Base-by-base conservation (phyloP, 164 flowering plant genomes). In the Liquidambar formosana region DNA sequence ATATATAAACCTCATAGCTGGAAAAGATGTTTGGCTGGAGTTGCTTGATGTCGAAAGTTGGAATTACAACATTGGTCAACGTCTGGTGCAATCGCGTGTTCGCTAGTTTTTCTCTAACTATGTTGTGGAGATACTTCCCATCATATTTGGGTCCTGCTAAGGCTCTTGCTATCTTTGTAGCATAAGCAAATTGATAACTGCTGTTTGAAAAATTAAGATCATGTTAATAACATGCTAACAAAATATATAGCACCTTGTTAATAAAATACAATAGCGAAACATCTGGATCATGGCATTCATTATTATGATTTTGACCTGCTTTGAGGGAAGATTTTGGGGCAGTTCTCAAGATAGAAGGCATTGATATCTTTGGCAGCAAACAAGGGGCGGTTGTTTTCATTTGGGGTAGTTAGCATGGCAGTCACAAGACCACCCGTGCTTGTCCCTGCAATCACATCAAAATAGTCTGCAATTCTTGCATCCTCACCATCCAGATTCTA, bases 1-100 rank as follows among this genome's bases (percentile, higher is more conserved):
- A n/a, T n/a, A n/a, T 54, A n/a, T 12, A 56, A 45, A 82, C 88
- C 82, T 80, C 63, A 53, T 69, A 84, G 66, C 58, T 61, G 1
- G 85, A 82, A 52, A 84, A 84, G 28, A 81, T 80, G 57, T 72
- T 72, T 22, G 85, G 85, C 33, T 84, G 85, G 13, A 84, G 78
- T 0, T 16, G n/a, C 67, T 76, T 76, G 74, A 84, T 78, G 71
- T 84, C 87, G 41, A 79, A 84, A 5, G 85, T 72, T 2, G 87
- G 87, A 16, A 84, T 80, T 0, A 80, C 84, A 25, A 82, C 67
- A 25, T 80, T 82, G 0, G 85, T 82, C 49, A 82, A 43, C 0
- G 88, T 76, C 51, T 84, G 71, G 63, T 69, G 59, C 49, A 82
- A 45, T 18, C 54, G 23, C 25, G 23, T 75, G 2, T 69, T 53